Conservation (phyloP, 2,329 filamentous ascomycete genomes). For the Lasiodiplodia hormozganensis region DNA sequence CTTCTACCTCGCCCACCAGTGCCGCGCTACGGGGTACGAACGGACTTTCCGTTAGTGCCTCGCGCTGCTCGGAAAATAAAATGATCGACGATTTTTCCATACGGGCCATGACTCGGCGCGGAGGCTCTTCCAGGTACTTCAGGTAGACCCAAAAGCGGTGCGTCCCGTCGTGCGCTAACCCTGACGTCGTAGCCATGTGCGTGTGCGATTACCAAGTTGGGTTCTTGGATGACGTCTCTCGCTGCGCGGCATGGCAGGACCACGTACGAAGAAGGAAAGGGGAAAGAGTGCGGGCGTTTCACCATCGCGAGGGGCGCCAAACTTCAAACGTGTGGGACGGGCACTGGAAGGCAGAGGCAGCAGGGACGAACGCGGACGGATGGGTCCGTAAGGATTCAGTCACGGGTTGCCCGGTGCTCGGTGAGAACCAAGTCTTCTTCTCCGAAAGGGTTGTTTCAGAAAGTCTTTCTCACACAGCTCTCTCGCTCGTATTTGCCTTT, state of each 20-base stretch:
- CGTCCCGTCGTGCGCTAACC: slow-evolving; percentile 9
- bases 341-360: background rate
- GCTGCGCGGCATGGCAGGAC: background rate
- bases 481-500: background rate
- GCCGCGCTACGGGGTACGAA: background rate
- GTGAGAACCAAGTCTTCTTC: background rate
- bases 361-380: background rate
- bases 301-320: background rate
- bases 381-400: background rate
- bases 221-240: background rate
- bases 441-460: background rate
- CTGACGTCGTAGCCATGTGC: background rate
- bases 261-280: slow-evolving; percentile 11
- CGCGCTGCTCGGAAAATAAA: background rate
- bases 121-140: background rate
- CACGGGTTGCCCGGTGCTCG: background rate
- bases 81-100: background rate
- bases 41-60: background rate
- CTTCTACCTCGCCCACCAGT: background rate
- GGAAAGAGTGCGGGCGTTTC: slow-evolving; percentile 1
- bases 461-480: background rate
- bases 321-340: background rate
- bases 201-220: background rate
- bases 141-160: slow-evolving; percentile 8
- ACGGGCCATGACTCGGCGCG: background rate